Base-by-base conservation (phyloP, 768 basidiomycete genomes). In the Pluteus cervinus region DNA sequence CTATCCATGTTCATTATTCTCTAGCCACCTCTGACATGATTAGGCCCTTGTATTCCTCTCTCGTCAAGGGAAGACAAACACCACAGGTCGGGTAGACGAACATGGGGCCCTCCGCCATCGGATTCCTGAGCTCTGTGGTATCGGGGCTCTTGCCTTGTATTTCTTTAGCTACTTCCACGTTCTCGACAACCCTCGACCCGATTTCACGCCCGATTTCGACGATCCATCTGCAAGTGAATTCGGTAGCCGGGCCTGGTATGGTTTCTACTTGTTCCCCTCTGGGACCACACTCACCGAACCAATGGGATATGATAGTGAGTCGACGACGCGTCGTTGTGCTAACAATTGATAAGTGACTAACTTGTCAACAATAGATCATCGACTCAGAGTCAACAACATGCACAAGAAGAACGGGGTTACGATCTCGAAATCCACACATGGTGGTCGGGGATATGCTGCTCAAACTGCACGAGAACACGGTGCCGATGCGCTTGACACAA, bases 291-390 rank as follows among this genome's bases (percentile, higher is more conserved):
- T 43, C 12, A 33, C 7, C 2, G 9, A 35, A 2, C 23, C 39
- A 24, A 61, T 62, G 58, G 43, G 48, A 9, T 60, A 58, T 33
- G 49, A 56, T n/a, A 59, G 56, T 58, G 26, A 40, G 57, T 49
- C 4, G 12, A 31, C n/a, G n/a, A n/a, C n/a, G n/a, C n/a, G n/a
- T 34, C 29, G 14, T 39, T 29, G 25, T 36, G 9, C 15, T 26
- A 33, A 24, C 3, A 31, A 44, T 22, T 36, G 22, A 35, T n/a
- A n/a, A n/a, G n/a, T n/a, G n/a, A n/a, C n/a, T n/a, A n/a, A n/a
- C n/a, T n/a, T n/a, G n/a, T n/a, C n/a, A n/a, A n/a, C 31, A 41
- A 4, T 25, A 61, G 60, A 51, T 36, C 61, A 61, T 37, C 41
- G 50, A 0, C 46, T 53, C n/a, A 37, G 42, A 3, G 38, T 62